These are phyloP conservation scores for Chaetomiaceae sp. DNA, from an alignment of 2,329 filamentous ascomycete species.

Conservation along the genomic window DNA sequence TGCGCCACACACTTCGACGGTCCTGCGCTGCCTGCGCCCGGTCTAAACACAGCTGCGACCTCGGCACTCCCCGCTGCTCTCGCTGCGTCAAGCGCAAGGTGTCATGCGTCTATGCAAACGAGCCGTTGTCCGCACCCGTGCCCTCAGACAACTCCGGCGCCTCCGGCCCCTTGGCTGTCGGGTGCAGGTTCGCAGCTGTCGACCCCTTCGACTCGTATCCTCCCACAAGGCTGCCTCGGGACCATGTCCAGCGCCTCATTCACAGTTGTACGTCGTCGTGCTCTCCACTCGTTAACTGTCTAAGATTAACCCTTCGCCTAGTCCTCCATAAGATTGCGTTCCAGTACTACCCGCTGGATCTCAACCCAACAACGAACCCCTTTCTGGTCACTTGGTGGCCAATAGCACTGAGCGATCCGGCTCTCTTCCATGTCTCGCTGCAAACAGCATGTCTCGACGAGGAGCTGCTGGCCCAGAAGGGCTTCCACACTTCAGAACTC, in stretches of 20 bases:
- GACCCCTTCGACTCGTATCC: constrained; percentile 57
- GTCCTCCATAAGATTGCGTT: constrained; percentile 56
- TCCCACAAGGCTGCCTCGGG: constrained; percentile 45
- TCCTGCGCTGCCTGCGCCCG: constrained; percentile 54
- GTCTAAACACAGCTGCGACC: constrained; percentile 53
- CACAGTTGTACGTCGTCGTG: constrained; percentile 44
- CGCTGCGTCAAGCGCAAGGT: constrained; percentile 48
- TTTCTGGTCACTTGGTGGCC: constrained; percentile 60
- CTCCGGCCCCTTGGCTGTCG: constrained; percentile 20
- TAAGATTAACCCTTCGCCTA: constrained; percentile 23
- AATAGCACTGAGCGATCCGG: constrained; percentile 50
- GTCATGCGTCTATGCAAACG: constrained; percentile 50
- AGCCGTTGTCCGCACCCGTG: constrained; percentile 38
- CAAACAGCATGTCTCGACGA: constrained; percentile 56
- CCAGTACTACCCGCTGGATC: constrained; percentile 55
- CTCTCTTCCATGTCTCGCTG: constrained; percentile 55
- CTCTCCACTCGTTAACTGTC: no score
- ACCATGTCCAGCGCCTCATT: constrained; percentile 51
- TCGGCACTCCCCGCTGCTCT: constrained; percentile 50
- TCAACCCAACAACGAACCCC: constrained; percentile 49
- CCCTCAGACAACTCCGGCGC: neutral
- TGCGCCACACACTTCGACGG: constrained; percentile 53
- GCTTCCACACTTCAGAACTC: constrained; percentile 49
- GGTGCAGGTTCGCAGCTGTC: constrained; percentile 35
- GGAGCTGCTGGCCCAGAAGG: constrained; percentile 47